Evolutionary conservation across 805 yeast species (phyloP).

Genomic region (Candida railenensis): DNA sequence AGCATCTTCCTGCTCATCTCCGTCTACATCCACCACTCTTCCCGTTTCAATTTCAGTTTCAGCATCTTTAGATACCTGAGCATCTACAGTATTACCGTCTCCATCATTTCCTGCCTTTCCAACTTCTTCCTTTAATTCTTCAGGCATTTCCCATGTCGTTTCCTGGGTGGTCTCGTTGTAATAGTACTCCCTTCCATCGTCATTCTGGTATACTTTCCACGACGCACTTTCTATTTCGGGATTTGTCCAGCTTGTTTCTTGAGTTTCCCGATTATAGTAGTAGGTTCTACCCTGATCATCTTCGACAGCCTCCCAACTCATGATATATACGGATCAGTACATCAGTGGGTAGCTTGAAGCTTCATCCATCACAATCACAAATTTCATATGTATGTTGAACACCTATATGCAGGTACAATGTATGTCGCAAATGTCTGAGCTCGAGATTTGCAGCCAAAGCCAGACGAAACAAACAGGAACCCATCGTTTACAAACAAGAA

Average conservation of each 20-base stretch:
- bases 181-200: conserved; percentile 65
- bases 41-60: conserved; percentile 5
- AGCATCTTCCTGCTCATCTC: not conserved
- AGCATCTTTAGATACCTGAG: conserved; percentile 15
- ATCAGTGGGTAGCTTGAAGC: no score
- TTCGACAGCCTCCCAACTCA: conserved; percentile 60
- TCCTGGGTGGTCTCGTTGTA: conserved; percentile 62
- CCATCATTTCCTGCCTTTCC: conserved; percentile 7
- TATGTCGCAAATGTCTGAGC: no score
- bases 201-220: conserved; percentile 49
- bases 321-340: conserved; percentile 7
- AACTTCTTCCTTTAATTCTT: conserved; percentile 29
- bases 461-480: no score
- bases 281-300: conserved; percentile 70
- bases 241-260: conserved; percentile 77
- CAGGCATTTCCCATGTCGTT: conserved; percentile 82
- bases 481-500: no score
- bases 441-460: no score
- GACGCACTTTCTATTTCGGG: conserved; percentile 50
- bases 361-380: no score
- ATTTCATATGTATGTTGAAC: no score
- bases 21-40: not conserved
- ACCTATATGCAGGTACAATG: no score
- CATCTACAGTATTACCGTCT: conserved; percentile 10
- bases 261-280: conserved; percentile 65